phyloP scores from a whole-genome alignment of 352 stramenopile genomes.

The Pythium coloratum region DNA sequence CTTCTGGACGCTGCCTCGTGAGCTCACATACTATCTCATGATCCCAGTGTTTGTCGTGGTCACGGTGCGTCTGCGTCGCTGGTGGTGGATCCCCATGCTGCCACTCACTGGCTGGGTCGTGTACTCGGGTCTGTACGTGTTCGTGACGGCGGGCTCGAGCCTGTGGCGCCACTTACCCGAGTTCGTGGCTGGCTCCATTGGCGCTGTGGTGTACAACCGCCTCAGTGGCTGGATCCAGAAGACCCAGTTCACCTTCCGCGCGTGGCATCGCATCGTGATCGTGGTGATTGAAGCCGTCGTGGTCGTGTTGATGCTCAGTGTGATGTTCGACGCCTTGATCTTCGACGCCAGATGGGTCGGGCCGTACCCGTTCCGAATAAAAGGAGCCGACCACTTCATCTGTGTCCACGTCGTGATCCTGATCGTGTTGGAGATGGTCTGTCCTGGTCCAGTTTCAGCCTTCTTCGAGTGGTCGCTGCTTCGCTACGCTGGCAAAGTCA shows the following conservation, averaged over 20 bases:
- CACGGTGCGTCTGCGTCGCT: neutral
- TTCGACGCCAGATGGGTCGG: neutral
- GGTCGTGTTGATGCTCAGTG: neutral
- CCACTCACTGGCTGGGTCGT: neutral
- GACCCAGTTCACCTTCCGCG: neutral
- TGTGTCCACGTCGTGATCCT: neutral
- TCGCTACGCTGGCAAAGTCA: conserved; percentile 3
- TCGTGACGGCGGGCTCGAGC: neutral
- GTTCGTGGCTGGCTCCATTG: neutral
- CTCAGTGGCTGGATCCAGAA: neutral
- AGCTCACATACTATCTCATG: neutral
- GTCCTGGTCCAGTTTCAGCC: neutral
- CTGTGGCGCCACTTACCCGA: neutral
- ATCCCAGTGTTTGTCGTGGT: neutral
- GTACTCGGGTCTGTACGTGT: neutral
- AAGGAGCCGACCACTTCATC: neutral
- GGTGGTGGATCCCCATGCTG: neutral
- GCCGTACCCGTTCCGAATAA: neutral
- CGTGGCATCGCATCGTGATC: neutral
- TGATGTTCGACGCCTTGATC: neutral
- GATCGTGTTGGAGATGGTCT: conserved; percentile 1
- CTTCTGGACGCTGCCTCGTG: neutral
- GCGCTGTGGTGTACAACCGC: neutral
- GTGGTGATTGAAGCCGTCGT: neutral
- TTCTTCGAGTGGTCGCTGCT: conserved; percentile 7